These are phyloP conservation scores for Tolypocladium tropicale DNA, from an alignment of 2,329 filamentous ascomycete genomes.

Conservation along the genomic window DNA sequence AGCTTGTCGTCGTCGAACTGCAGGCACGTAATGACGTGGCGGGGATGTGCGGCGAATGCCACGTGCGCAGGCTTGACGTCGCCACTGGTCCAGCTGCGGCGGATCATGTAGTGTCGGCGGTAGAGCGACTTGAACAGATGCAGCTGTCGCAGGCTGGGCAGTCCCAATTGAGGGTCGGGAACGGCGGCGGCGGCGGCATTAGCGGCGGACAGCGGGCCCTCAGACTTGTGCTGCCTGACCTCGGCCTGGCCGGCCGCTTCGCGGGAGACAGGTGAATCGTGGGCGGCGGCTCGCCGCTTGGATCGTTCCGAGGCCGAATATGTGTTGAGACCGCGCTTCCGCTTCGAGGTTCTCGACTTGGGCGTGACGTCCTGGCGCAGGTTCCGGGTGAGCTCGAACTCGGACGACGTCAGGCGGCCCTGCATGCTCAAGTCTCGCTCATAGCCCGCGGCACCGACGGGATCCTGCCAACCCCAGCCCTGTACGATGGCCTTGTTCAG, in stretches of 20 bases:
- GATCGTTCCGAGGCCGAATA: constrained; percentile 36
- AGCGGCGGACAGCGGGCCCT: constrained; percentile 79
- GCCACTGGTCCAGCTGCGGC: constrained; percentile 83
- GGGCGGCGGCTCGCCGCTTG: constrained; percentile 41
- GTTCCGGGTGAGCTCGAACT: constrained; percentile 37
- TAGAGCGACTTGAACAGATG: constrained; percentile 97
- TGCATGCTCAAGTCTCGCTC: constrained; percentile 69
- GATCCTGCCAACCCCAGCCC: constrained; percentile 97
- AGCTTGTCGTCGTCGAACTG: constrained; percentile 99
- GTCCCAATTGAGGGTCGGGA: constrained; percentile 68
- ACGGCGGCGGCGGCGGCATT: constrained; percentile 75
- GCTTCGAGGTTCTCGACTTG: constrained; percentile 41
- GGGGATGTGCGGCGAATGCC: constrained; percentile 90
- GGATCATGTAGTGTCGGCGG: constrained; percentile 82
- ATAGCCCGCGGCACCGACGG: constrained; percentile 60
- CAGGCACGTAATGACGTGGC: constrained; percentile 93
- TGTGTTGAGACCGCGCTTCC: constrained; percentile 41
- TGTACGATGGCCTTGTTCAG: constrained; percentile 76
- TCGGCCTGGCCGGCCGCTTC: constrained; percentile 30
- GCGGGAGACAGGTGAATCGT: constrained; percentile 31
- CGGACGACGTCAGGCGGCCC: constrained; percentile 40
- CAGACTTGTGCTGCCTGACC: constrained; percentile 46
- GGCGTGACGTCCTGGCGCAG: constrained; percentile 30
- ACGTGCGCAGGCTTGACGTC: constrained; percentile 80
- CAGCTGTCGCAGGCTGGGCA: constrained; percentile 68